Percentiles rank a stretch among this genome's conserved stretches.
These are phyloP conservation scores for Beta lomatogona DNA, from an alignment of 179 eudicot genomes.

Conservation along the genomic window DNA sequence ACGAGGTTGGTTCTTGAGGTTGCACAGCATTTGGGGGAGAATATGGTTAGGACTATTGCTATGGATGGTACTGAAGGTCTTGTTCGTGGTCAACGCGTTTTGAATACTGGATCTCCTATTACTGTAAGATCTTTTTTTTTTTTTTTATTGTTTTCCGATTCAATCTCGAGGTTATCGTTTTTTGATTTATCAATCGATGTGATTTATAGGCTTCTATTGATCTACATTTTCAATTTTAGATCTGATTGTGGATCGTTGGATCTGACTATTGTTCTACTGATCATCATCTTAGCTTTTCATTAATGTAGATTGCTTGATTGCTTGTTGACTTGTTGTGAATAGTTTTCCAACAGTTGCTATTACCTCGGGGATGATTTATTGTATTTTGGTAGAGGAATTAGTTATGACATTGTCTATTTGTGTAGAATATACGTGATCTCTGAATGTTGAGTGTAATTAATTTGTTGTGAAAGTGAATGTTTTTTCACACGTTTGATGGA, in stretches of 20 bases:
- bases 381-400: background rate
- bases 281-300: background rate
- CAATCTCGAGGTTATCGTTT: background rate
- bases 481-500: background rate
- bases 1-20: conserved; percentile 87
- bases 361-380: background rate
- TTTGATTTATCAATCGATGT: background rate
- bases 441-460: background rate
- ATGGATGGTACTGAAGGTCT: conserved; percentile 99
- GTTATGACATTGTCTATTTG: background rate
- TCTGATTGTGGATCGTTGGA: conserved; percentile 24
- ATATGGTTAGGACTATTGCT: conserved; percentile 86
- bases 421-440: background rate
- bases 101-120: conserved; percentile 96
- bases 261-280: background rate
- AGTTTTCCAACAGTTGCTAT: background rate
- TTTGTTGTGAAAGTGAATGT: background rate
- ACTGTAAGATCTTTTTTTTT: conserved; percentile 47
- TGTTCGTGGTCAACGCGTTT: conserved; percentile 79
- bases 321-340: background rate
- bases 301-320: background rate
- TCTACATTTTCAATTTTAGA: conserved; percentile 2
- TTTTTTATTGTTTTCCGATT: background rate
- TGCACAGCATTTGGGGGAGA: conserved; percentile 95
- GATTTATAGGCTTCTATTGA: background rate